These are phyloP conservation scores for Abrus precatorius DNA, from an alignment of 306 rosid genomes.

Conservation along the genomic window DNA sequence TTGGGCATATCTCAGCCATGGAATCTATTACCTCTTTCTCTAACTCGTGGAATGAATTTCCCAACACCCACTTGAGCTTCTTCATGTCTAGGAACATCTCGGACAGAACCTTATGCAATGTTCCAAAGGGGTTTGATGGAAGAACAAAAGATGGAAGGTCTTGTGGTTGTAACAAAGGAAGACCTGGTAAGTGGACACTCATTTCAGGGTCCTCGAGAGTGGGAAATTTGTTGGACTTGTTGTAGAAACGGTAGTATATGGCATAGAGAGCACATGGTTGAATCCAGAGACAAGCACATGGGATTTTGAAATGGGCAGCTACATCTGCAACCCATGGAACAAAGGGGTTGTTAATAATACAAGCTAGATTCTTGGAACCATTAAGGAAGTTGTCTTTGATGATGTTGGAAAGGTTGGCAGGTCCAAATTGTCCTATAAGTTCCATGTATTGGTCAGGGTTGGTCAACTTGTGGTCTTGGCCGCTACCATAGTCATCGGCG, in stretches of 20 bases:
- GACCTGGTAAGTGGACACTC: conserved; percentile 52
- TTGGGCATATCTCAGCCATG: conserved; percentile 46
- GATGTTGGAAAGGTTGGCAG: conserved; percentile 46
- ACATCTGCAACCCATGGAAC: conserved; percentile 65
- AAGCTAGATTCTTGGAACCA: conserved; percentile 41
- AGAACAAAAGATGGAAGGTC: conserved; percentile 67
- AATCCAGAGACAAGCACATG: conserved; percentile 67
- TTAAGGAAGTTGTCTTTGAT: conserved; percentile 48
- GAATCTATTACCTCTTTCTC: conserved; percentile 61
- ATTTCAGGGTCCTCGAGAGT: conserved; percentile 34
- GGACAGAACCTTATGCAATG: not conserved
- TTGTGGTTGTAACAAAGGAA: conserved; percentile 48
- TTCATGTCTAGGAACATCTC: conserved; percentile 49
- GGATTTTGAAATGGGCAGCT: conserved; percentile 50
- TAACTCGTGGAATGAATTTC: conserved; percentile 56
- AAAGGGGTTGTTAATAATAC: conserved; percentile 63
- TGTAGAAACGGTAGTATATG: conserved; percentile 58
- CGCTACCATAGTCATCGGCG: conserved; percentile 45
- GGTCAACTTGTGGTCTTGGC: not conserved
- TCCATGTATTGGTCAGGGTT: conserved; percentile 48
- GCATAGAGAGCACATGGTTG: conserved; percentile 64
- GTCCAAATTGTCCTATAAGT: conserved; percentile 46
- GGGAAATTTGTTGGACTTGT: conserved; percentile 48
- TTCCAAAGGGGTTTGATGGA: conserved; percentile 47
- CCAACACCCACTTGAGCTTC: conserved; percentile 59